phyloP scores from a whole-genome alignment of 1,139 yeast genomes.

The Hyphopichia buzzinii region DNA sequence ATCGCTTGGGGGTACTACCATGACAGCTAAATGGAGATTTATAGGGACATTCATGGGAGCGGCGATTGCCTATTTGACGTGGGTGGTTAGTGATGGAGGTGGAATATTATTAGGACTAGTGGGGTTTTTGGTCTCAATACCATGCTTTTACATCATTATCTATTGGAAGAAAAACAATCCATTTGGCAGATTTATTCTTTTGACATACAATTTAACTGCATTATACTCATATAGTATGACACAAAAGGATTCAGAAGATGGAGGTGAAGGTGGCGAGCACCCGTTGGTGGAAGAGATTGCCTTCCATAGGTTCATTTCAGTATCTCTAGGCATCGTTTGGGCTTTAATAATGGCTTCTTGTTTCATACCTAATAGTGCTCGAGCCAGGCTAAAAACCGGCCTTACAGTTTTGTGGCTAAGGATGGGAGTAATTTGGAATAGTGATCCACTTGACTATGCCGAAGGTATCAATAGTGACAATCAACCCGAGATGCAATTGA shows the following conservation, averaged over 20 bases:
- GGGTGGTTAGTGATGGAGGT: constrained; percentile 60
- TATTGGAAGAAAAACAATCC: constrained; percentile 65
- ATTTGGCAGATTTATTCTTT: constrained; percentile 68
- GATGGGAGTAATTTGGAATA: constrained; percentile 80
- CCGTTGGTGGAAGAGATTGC: constrained; percentile 79
- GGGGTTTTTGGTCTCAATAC: constrained; percentile 60
- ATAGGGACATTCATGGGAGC: constrained; percentile 79
- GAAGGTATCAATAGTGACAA: constrained; percentile 6
- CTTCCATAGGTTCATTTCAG: constrained; percentile 72
- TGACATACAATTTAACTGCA: constrained; percentile 78
- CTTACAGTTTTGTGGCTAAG: constrained; percentile 71
- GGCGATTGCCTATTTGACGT: constrained; percentile 52
- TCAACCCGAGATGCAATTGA: constrained; percentile 22
- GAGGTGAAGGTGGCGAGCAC: constrained; percentile 65
- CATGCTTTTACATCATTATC: constrained; percentile 68
- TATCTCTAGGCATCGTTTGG: constrained; percentile 73
- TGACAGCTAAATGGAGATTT: constrained; percentile 75
- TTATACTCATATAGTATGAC: constrained; percentile 72
- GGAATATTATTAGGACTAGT: constrained; percentile 50
- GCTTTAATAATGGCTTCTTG: constrained; percentile 65
- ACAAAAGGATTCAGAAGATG: constrained; percentile 59
- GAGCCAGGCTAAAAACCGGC: constrained; percentile 63
- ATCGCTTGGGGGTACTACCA: constrained; percentile 81
- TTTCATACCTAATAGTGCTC: constrained; percentile 73
- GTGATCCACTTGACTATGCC: constrained; percentile 41